A percentile compares a stretch with the other conserved stretches of the same genome.
Evolutionary conservation across 2,329 filamentous ascomycete genomes (phyloP).

Genomic region (Pseudogymnoascus sp.): DNA sequence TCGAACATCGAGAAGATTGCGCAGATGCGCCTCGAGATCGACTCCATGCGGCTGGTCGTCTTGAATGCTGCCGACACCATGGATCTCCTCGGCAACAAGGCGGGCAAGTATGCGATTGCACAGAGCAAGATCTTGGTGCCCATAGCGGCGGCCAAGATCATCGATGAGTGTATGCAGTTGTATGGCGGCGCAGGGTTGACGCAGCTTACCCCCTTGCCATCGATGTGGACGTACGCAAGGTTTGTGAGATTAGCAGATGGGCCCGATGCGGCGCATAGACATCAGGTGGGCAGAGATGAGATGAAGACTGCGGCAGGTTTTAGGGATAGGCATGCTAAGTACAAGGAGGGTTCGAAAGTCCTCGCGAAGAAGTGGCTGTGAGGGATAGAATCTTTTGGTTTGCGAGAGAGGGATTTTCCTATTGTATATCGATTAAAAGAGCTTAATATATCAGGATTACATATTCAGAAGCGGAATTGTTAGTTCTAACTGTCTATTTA

Average conservation of each 20-base stretch:
- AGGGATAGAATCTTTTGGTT: too few relatives aligned
- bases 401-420: too few relatives aligned
- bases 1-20: conserved; percentile 34
- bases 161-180: conserved; percentile 36
- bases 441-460: too few relatives aligned
- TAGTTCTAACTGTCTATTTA: too few relatives aligned
- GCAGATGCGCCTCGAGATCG: conserved; percentile 34
- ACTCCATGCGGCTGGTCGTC: conserved; percentile 32
- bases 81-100: conserved; percentile 34
- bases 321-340: conserved; percentile 28
- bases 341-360: conserved; percentile 20
- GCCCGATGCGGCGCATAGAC: conserved; percentile 33
- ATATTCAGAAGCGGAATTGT: too few relatives aligned
- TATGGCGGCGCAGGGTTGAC: conserved; percentile 34
- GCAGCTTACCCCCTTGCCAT: conserved; percentile 33
- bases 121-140: conserved; percentile 35
- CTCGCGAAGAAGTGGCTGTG: background rate
- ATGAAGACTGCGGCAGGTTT: conserved; percentile 32
- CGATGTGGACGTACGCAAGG: conserved; percentile 35
- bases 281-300: conserved; percentile 34
- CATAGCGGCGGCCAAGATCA: conserved; percentile 31
- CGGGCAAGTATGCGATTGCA: conserved; percentile 33
- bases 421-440: too few relatives aligned
- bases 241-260: conserved; percentile 35
- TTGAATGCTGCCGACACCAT: conserved; percentile 35